Percentiles rank a stretch among this genome's conserved stretches.
Conservation (phyloP, 257 asterid genomes). For the Jasminum sambac region DNA sequence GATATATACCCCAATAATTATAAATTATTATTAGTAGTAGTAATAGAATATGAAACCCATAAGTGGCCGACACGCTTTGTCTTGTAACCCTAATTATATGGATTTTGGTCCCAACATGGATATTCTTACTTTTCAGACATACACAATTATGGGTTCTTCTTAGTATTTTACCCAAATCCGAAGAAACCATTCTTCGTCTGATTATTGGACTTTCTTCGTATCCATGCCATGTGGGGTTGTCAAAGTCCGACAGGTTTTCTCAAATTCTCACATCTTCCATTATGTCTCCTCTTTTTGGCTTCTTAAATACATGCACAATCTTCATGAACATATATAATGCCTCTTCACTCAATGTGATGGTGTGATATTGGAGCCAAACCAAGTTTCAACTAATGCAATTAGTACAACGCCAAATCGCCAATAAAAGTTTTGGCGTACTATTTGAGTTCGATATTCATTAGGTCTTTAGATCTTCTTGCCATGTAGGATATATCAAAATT, state of each 20-base stretch:
- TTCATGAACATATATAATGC: not conserved
- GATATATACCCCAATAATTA: conserved; percentile 4
- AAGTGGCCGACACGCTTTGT: conserved; percentile 38
- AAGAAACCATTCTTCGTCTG: conserved; percentile 22
- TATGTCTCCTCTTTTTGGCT: not conserved
- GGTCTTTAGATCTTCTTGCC: too few species aligned
- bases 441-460: too few species aligned
- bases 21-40: not conserved
- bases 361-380: too few species aligned
- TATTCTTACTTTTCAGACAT: conserved; percentile 38
- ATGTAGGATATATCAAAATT: too few species aligned
- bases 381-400: too few species aligned
- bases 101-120: conserved; percentile 33
- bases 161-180: conserved; percentile 35
- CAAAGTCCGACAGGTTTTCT: conserved; percentile 9
- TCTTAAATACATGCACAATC: not conserved
- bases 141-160: conserved; percentile 38
- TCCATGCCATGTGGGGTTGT: conserved; percentile 32
- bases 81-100: conserved; percentile 17
- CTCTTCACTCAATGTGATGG: too few species aligned
- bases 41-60: not conserved
- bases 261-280: not conserved
- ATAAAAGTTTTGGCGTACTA: too few species aligned
- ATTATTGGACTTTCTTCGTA: not conserved
- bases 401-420: too few species aligned